A percentile compares a stretch with the other conserved stretches of the same genome.
These are phyloP conservation scores for Sporothrix pseudoabietina DNA, from an alignment of 2,329 filamentous ascomycete genomes.

Conservation along the genomic window DNA sequence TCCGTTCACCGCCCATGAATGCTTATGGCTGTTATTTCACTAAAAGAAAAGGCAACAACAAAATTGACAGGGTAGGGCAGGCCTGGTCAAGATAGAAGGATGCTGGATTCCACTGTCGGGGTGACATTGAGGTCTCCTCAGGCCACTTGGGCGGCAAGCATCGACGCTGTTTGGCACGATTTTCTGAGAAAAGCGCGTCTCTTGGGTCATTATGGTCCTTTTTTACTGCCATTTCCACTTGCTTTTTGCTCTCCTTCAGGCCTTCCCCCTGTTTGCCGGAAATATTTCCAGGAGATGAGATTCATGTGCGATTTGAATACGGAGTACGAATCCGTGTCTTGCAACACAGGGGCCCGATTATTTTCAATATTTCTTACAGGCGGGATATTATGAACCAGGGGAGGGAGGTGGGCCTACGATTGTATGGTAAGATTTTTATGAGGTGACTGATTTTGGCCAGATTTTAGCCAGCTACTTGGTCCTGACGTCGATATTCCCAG, in stretches of 20 bases:
- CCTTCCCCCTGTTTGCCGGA: not conserved
- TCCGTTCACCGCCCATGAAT: not conserved
- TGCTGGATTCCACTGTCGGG: conserved; percentile 15
- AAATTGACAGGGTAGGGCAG: not conserved
- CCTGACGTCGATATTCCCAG: not conserved
- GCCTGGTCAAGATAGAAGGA: not conserved
- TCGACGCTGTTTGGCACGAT: conserved; percentile 20
- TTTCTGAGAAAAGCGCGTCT: conserved; percentile 23
- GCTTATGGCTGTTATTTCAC: not conserved
- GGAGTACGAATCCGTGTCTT: not conserved
- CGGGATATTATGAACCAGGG: not conserved
- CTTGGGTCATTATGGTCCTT: not conserved
- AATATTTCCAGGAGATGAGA: conserved; percentile 23
- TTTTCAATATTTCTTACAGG: not conserved
- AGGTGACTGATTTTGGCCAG: not conserved
- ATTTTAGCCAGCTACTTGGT: not conserved
- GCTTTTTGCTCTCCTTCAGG: not conserved
- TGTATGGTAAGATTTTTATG: not conserved
- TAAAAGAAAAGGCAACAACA: not conserved
- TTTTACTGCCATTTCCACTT: not conserved
- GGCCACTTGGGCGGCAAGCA: conserved; percentile 18
- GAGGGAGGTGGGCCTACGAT: conserved; percentile 1
- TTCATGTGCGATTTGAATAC: conserved; percentile 11
- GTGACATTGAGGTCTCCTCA: conserved; percentile 15
- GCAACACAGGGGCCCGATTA: not conserved